Evolutionary conservation across 2,329 filamentous ascomycete genomes (phyloP).

Genomic region (Ustulina deusta): DNA sequence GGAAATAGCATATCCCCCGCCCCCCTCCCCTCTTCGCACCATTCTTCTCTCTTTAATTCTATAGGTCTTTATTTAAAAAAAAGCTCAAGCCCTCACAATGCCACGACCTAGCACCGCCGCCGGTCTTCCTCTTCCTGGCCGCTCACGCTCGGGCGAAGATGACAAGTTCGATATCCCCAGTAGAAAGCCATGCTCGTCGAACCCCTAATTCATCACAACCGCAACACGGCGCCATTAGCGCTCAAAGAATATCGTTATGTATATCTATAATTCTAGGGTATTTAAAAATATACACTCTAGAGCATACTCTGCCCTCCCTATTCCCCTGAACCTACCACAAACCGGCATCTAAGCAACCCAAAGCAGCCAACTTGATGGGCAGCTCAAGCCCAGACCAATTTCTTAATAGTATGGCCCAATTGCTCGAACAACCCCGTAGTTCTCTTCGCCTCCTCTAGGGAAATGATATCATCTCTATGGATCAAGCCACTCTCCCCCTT

Average conservation of each 20-base stretch:
- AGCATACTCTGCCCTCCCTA: constrained; percentile 18
- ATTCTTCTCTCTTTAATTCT: too few species aligned
- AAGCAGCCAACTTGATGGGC: background rate
- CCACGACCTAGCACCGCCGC: too few species aligned
- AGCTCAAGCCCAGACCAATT: constrained; percentile 81
- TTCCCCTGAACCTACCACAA: background rate
- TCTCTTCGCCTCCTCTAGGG: constrained; percentile 84
- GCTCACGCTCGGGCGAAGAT: background rate
- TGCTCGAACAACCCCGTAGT: constrained; percentile 89
- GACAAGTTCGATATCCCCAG: background rate
- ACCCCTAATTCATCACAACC: background rate
- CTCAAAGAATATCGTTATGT: background rate
- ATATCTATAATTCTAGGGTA: background rate
- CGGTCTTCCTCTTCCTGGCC: too few species aligned
- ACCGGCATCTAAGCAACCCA: background rate
- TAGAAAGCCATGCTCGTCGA: background rate
- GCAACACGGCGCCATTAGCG: background rate
- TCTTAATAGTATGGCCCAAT: constrained; percentile 90
- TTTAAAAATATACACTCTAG: constrained; percentile 1
- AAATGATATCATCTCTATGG: constrained; percentile 79
- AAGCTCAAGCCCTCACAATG: too few species aligned
- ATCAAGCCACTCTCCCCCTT: constrained; percentile 53
- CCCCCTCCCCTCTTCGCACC: too few species aligned
- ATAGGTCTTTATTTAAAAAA: too few species aligned
- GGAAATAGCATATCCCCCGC: background rate